phyloP scores from a whole-genome alignment of 1,284 basidiomycete genomes.

The Erythrobasidium hasegawianum region DNA sequence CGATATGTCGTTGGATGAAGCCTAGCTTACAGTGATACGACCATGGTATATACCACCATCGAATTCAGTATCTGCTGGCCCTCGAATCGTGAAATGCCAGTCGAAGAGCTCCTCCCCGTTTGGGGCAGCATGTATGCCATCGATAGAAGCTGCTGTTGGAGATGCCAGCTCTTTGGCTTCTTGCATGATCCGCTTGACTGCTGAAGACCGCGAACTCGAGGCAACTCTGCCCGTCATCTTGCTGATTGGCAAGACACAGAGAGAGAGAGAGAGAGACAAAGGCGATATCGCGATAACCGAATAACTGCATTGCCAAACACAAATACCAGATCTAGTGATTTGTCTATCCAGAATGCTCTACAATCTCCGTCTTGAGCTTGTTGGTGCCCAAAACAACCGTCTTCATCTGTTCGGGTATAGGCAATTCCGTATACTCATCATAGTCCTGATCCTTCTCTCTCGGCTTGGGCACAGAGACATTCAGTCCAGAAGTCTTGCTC shows the following conservation, averaged over 20 bases:
- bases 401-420: constrained; percentile 94
- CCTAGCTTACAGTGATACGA: constrained; percentile 15
- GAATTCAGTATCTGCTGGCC: constrained; percentile 79
- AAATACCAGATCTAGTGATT: no score
- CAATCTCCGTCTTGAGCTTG: constrained; percentile 69
- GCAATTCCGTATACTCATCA: constrained; percentile 83
- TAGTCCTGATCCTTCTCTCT: constrained; percentile 89
- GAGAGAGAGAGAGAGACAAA: neutral
- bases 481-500: constrained; percentile 90
- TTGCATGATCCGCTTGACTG: constrained; percentile 29
- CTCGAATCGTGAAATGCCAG: constrained; percentile 96
- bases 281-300: no score
- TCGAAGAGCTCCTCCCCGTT: constrained; percentile 54
- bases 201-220: constrained; percentile 17
- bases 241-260: neutral
- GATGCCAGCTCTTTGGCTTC: constrained; percentile 33
- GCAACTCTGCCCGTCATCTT: neutral
- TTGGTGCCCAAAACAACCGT: constrained; percentile 81
- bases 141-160: constrained; percentile 4
- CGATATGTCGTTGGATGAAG: neutral
- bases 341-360: constrained; percentile 82
- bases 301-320: neutral
- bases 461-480: constrained; percentile 81
- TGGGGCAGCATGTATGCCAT: constrained; percentile 26
- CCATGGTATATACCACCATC: constrained; percentile 58